Percentiles rank a stretch among this genome's conserved stretches.
Conservation (phyloP, 179 eudicot genomes). For the Carnegiea gigantea region DNA sequence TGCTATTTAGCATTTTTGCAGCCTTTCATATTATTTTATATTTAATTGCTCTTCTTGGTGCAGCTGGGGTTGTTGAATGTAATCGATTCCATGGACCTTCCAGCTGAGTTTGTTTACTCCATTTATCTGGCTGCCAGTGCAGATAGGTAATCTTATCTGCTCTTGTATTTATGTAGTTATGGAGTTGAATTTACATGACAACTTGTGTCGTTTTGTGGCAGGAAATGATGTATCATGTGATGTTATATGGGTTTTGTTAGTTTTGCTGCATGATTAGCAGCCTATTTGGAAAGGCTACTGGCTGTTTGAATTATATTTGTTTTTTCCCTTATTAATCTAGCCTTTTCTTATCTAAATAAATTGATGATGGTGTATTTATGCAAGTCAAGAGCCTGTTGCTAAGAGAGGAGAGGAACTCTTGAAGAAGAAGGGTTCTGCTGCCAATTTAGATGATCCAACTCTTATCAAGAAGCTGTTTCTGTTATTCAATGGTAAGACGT, state of each 20-base stretch:
- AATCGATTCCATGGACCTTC: slow-evolving; percentile 67
- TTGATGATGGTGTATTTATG: slow-evolving; percentile 27
- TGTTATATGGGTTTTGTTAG: not conserved
- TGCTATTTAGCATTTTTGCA: not conserved
- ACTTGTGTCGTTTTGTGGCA: slow-evolving; percentile 4
- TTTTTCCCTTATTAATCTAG: not conserved
- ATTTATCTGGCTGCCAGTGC: slow-evolving; percentile 72
- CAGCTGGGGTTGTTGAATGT: slow-evolving; percentile 88
- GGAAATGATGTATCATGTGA: slow-evolving; percentile 14
- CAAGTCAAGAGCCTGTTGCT: slow-evolving; percentile 84
- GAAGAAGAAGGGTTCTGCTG: slow-evolving; percentile 82
- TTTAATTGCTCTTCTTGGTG: slow-evolving; percentile 12
- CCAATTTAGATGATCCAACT: slow-evolving; percentile 68
- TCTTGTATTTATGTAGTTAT: slow-evolving; percentile 9
- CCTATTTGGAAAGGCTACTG: not conserved
- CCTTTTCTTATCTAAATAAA: not conserved
- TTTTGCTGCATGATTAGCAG: not conserved
- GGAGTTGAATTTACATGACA: slow-evolving; percentile 9
- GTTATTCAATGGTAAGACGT: slow-evolving; percentile 71
- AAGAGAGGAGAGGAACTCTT: slow-evolving; percentile 88
- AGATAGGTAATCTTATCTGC: slow-evolving; percentile 60
- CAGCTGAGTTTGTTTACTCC: slow-evolving; percentile 68
- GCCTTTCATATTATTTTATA: not conserved
- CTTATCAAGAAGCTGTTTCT: slow-evolving; percentile 69
- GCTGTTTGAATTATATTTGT: not conserved